Base-by-base conservation (phyloP, 805 yeast genomes). In the Cyberlindnera xishuangbannaensis region DNA sequence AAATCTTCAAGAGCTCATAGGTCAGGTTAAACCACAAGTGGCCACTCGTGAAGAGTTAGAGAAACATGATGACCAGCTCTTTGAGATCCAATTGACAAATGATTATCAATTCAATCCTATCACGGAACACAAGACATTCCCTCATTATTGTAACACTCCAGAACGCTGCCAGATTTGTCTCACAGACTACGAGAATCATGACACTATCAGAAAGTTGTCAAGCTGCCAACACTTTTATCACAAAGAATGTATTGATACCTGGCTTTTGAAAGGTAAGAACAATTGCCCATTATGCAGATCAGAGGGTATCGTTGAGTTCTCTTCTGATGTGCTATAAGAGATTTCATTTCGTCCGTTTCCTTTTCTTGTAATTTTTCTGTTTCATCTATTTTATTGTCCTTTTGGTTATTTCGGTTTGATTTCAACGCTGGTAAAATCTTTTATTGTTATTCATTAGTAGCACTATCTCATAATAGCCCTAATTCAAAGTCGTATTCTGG, bases 251-350 rank as follows among this genome's bases (percentile, higher is more conserved):
- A 66, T 77, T 33, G 83, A 76, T 45, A 66, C 66, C 36, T 76
- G 82, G 81, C 55, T 76, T 9, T 40, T 62, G 17, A 64, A 61
- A 9, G 71, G 76, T 23, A 65, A 69, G 41, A 76, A 75, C 43
- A 65, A 69, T 14, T 76, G 82, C 50, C 82, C 82, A 7, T 54
- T 75, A 29, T 76, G 82, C 43, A 58, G 82, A 28, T 55, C 64
- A 5, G 59, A 61, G 39, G 76, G 73, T 13, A 62, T 63, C 6
- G 15, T 19, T 19, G 22, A 19, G 22, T 8, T 11, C 8, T 19
- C 30, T 11, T 18, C 29, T n/a, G 12, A n/a, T 12, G 22, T n/a
- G n/a, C n/a, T n/a, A n/a, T n/a, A n/a, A n/a, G n/a, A n/a, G n/a
- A n/a, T n/a, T n/a, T n/a, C n/a, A n/a, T n/a, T n/a, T n/a, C n/a